Evolutionary conservation across 495 filamentous ascomycete species (phyloP).

Genomic region (Alectoria sarmentosa): DNA sequence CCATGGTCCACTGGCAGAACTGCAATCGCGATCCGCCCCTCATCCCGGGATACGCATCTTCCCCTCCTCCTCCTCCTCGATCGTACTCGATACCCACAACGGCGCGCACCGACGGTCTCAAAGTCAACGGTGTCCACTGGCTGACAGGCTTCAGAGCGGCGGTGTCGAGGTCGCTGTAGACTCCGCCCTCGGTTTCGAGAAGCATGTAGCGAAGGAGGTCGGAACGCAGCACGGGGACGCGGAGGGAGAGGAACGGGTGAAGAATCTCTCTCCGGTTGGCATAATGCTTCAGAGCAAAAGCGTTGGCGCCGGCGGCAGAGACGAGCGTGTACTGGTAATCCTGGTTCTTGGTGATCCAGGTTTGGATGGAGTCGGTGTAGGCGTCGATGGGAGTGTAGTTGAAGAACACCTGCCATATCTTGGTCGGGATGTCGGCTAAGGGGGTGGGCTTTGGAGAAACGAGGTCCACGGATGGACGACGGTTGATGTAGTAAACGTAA

Average conservation of each 20-base stretch:
- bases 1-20: constrained; percentile 21
- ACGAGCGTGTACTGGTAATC: constrained; percentile 28
- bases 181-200: constrained; percentile 48
- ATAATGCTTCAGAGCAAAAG: constrained; percentile 29
- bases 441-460: not conserved
- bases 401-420: too few species aligned
- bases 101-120: constrained; percentile 31
- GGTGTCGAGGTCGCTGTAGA: constrained; percentile 54
- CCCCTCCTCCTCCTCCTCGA: constrained; percentile 5
- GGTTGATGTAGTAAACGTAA: not conserved
- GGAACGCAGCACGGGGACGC: constrained; percentile 42
- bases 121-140: constrained; percentile 45
- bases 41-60: not conserved
- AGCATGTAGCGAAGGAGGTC: constrained; percentile 53
- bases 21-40: constrained; percentile 1
- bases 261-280: constrained; percentile 35
- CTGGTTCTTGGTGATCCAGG: constrained; percentile 29
- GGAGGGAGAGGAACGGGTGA: constrained; percentile 33
- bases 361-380: constrained; percentile 2
- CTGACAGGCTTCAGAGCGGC: constrained; percentile 40
- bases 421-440: too few species aligned
- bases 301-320: constrained; percentile 24
- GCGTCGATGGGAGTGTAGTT: too few species aligned
- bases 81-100: constrained; percentile 40
- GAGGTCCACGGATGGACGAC: not conserved